Base-by-base conservation (phyloP, 257 asterid genomes). In the Petunia secreta region DNA sequence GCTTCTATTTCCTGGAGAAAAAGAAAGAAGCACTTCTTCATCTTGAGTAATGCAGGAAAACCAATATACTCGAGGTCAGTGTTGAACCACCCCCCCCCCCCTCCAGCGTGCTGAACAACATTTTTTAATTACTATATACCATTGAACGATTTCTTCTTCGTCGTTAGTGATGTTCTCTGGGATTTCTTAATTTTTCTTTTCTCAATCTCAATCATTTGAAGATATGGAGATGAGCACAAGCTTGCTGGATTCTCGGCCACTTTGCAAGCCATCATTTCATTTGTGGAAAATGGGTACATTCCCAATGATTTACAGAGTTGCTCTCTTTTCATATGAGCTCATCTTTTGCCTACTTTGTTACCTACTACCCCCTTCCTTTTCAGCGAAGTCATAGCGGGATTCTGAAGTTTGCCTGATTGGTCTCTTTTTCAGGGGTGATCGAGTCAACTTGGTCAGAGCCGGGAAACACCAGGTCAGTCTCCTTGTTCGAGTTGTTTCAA, bases 171-270 rank as follows among this genome's bases (percentile, higher is more conserved):
- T 73, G 43, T 73, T 58, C 2, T 73, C 46, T 73, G 62, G 39
- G 46, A 73, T 69, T 43, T n/a, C 16, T 40, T 76, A 63, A 71
- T 52, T 57, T 40, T 80, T 41, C 80, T 66, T 60, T 64, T 7
- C 25, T 25, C 25, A 25, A 25, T 25, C 25, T 67, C 37, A 64
- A 53, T 83, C 60, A 66, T 75, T 79, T 82, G 69, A 84, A 96
- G 99, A 88, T 90, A 96, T 81, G 99, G 99, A 84, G 99, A 96
- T 86, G 99, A 92, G 84, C 91, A 96, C 88, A 96, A 91, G 89
- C 89, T 96, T 75, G 99, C 99, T 78, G 99, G 99, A 82, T 96
- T 96, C 86, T 96, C 98, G 41, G 99, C 99, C 16, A 96, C 98
- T 65, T 87, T 96, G 88, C 99, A 96, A 86, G 99, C 99, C 81